phyloP scores from a whole-genome alignment of 2,329 filamentous ascomycete species.

The Karstenula rhodostoma region DNA sequence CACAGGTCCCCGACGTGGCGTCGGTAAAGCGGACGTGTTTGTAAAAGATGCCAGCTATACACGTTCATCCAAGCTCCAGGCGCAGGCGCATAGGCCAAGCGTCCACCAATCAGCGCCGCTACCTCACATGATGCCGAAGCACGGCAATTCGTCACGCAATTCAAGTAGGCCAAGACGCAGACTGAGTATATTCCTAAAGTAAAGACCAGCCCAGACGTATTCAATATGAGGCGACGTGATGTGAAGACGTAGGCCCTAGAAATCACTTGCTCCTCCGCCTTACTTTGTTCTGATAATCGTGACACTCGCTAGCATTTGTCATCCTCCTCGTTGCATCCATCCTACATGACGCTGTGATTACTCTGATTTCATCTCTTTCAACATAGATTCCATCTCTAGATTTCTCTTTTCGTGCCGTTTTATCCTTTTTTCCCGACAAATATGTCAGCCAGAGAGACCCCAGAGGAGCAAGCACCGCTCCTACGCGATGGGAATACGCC shows the following conservation, averaged over 20 bases:
- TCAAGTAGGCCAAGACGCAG: not conserved
- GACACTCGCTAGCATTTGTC: slow-evolving; percentile 10
- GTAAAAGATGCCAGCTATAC: slow-evolving; percentile 46
- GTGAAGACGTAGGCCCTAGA: not conserved
- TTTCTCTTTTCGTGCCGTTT: not conserved
- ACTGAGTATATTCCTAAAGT: not conserved
- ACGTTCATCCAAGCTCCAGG: slow-evolving; percentile 30
- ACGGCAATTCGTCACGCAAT: slow-evolving; percentile 2
- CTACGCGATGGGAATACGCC: slow-evolving; percentile 29
- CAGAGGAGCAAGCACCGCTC: slow-evolving; percentile 39
- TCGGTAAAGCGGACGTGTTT: slow-evolving; percentile 32
- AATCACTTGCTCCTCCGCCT: too few species aligned
- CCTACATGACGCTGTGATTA: slow-evolving; percentile 7
- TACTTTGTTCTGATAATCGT: not conserved
- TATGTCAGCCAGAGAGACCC: slow-evolving; percentile 25
- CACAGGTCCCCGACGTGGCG: slow-evolving; percentile 20
- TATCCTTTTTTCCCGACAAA: not conserved
- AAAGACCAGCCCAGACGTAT: not conserved
- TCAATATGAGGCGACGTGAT: not conserved
- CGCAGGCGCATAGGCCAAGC: slow-evolving; percentile 27
- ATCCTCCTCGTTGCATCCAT: slow-evolving; percentile 12
- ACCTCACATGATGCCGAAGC: slow-evolving; percentile 6
- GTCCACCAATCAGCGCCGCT: slow-evolving; percentile 38
- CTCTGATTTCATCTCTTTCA: slow-evolving; percentile 8
- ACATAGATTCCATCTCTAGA: not conserved